Conservation (phyloP, 371 early-diverging fungal species). For the Conidiobolus coronatus region DNA sequence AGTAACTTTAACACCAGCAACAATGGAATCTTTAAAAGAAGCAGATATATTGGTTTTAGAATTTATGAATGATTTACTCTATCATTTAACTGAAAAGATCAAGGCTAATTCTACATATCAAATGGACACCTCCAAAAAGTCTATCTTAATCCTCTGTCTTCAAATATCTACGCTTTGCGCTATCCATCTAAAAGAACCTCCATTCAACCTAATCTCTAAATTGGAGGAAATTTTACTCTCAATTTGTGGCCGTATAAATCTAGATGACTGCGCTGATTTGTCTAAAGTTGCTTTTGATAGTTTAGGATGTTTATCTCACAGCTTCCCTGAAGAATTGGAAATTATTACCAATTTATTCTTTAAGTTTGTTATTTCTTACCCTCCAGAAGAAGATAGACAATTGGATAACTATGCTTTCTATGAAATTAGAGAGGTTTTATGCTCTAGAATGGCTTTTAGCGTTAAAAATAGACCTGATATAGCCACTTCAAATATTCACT, state of each 20-base stretch:
- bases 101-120: neutral
- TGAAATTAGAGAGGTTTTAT: no score
- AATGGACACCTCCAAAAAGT: neutral
- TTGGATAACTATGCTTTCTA: no score
- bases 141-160: neutral
- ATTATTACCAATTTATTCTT: neutral
- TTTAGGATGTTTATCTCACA: neutral
- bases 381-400: no score
- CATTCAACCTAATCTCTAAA: neutral
- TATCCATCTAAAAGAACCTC: neutral
- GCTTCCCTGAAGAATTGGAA: neutral
- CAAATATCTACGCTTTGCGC: neutral
- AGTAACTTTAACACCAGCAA: neutral
- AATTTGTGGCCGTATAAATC: neutral
- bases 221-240: neutral
- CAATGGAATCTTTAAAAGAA: neutral
- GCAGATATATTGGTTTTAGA: neutral
- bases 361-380: no score
- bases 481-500: constrained; percentile 3
- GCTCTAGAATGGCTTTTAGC: no score
- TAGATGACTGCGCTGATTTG: neutral
- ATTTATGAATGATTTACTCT: neutral
- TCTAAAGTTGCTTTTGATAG: neutral
- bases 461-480: constrained; percentile 1
- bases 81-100: neutral